Conservation (phyloP, 257 asterid species). For the Nicotiana benthamiana region DNA sequence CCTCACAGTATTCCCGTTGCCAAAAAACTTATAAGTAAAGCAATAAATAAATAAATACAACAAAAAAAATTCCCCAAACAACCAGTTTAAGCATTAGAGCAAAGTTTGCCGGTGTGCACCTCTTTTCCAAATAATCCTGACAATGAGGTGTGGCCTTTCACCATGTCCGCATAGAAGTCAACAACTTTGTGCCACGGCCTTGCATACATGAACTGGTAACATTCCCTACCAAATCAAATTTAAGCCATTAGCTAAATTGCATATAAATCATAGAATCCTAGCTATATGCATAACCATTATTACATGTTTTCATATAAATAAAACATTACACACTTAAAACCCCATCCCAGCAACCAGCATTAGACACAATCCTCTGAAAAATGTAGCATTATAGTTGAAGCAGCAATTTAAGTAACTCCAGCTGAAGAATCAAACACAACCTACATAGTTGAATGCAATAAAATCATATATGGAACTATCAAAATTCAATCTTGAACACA, state of each 20-base stretch:
- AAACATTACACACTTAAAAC: not conserved
- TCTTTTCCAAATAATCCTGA: slow-evolving; percentile 50
- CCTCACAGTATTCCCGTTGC: not conserved
- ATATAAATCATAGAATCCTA: not conserved
- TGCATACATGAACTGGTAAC: slow-evolving; percentile 70
- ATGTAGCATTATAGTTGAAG: not conserved
- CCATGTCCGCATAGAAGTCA: slow-evolving; percentile 61
- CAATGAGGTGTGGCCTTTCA: slow-evolving; percentile 48
- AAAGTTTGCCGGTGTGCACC: slow-evolving; percentile 29
- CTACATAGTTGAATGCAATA: not conserved
- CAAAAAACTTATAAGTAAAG: not conserved
- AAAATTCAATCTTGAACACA: not conserved
- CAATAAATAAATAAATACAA: not conserved
- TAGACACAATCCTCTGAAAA: not conserved
- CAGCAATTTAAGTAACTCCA: not conserved
- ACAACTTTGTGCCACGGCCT: slow-evolving; percentile 70
- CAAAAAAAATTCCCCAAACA: not conserved
- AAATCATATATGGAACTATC: not conserved
- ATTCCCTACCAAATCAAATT: slow-evolving; percentile 53
- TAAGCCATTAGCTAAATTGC: not conserved
- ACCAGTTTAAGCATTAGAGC: not conserved
- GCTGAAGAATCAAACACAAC: not conserved
- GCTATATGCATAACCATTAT: not conserved
- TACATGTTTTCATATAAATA: not conserved
- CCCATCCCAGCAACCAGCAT: not conserved